Base-by-base conservation (phyloP, 345 rosid genomes). In the Eucalyptus marginata region DNA sequence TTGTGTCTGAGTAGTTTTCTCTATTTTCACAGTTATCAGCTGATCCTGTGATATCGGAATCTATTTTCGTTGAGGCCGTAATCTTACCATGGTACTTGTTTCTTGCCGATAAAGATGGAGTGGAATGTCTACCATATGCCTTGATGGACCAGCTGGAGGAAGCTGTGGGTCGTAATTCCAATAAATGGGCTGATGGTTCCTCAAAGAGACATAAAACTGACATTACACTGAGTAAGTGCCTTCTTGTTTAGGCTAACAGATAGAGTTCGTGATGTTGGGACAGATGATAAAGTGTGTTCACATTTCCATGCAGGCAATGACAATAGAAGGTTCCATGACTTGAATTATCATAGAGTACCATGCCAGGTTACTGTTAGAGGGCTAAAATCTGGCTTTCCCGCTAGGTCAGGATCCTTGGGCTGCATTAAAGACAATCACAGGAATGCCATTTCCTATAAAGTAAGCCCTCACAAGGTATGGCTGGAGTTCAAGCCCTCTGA, bases 21-120 rank as follows among this genome's bases (percentile, higher is more conserved):
- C 40, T 88, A 44, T 89, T 88, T 93, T 79, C 54, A 44, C 92
- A 94, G 95, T 92, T 91, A 92, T 93, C 89, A 91, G 93, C 90
- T 88, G 94, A 91, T 87, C 92, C 90, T 85, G 88, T 90, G 88
- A 87, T 90, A 89, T 89, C 92, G 50, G 91, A 91, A 85, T 89
- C 92, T 81, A 86, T 91, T 87, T 95, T 95, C 91, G 92, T 92
- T 40, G 99, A 97, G 95, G 98, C 95, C 62, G 54, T 92, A 56
- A 76, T 96, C 92, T 89, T 96, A 91, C 98, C 99, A 62, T 96
- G 96, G 97, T 94, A 94, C 90, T 91, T 97, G 88, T 90, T 91
- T 92, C 93, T 96, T 90, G 50, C 90, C 89, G 94, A 88, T 86
- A 93, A 92, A 88, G 93, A 92, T 89, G 94, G 91, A 89, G 89